phyloP scores from a whole-genome alignment of 805 yeast genomes.

The Spathaspora arborariae region DNA sequence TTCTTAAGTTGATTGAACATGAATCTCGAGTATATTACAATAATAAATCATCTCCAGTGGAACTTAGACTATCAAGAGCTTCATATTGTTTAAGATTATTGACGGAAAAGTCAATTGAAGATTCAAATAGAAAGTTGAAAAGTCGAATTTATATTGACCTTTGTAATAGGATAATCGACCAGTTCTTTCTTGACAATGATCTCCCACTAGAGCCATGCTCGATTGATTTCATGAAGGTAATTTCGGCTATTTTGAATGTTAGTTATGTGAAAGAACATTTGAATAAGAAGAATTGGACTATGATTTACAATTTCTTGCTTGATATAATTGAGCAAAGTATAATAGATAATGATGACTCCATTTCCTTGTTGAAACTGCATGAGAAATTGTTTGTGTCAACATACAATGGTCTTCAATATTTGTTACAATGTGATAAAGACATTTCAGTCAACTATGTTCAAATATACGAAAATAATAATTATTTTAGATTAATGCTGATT shows the following conservation, averaged over 20 bases:
- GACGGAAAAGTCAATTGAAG: conserved; percentile 13
- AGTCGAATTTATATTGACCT: conserved; percentile 20
- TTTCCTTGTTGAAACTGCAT: conserved; percentile 4
- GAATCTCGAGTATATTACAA: conserved; percentile 32
- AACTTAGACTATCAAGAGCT: conserved; percentile 26
- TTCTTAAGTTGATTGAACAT: conserved; percentile 24
- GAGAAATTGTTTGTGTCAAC: conserved; percentile 22
- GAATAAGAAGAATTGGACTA: conserved; percentile 23
- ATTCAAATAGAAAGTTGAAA: conserved; percentile 12
- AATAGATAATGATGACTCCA: neutral
- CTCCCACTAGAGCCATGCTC: conserved; percentile 18
- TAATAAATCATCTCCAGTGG: conserved; percentile 21
- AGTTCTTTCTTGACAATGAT: conserved; percentile 13
- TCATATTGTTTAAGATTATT: conserved; percentile 28
- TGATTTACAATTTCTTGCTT: conserved; percentile 19
- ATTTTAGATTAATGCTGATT: conserved; percentile 16
- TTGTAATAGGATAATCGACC: conserved; percentile 13
- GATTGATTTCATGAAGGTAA: conserved; percentile 21
- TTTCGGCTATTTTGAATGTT: conserved; percentile 18
- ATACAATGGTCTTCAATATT: conserved; percentile 13
- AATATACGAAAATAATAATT: conserved; percentile 12
- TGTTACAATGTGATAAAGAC: conserved; percentile 20
- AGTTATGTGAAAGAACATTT: conserved; percentile 31
- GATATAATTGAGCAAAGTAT: conserved; percentile 5
- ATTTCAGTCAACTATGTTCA: conserved; percentile 18